phyloP scores from a whole-genome alignment of 1,139 yeast genomes.

The Saccharomyces pastorianus region DNA sequence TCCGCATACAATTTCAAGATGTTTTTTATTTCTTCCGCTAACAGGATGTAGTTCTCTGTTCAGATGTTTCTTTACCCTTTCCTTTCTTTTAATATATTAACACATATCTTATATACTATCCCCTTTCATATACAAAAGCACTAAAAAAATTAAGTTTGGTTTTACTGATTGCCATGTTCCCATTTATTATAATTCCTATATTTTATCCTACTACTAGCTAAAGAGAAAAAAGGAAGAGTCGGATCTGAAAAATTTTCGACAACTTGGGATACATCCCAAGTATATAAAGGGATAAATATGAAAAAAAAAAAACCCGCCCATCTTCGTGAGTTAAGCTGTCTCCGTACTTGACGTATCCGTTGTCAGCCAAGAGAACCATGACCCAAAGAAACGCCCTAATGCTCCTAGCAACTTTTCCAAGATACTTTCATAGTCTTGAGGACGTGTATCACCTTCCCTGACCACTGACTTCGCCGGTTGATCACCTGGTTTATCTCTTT shows the following conservation, averaged over 20 bases:
- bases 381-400: conserved; percentile 10
- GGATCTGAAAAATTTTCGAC: background rate
- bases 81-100: background rate
- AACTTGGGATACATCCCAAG: background rate
- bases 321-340: conserved; percentile 1
- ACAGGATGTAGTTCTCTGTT: background rate
- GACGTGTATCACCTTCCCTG: conserved; percentile 5
- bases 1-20: background rate
- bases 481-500: background rate
- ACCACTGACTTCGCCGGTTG: conserved; percentile 5
- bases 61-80: background rate
- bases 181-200: background rate
- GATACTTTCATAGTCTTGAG: conserved; percentile 14
- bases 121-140: background rate
- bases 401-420: conserved; percentile 10
- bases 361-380: conserved; percentile 12
- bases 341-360: background rate
- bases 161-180: background rate
- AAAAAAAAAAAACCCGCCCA: background rate
- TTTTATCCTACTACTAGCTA: background rate
- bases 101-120: background rate
- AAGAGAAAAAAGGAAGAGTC: background rate
- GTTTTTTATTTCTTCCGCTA: background rate
- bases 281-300: background rate
- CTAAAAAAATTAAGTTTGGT: background rate